Evolutionary conservation across 2,329 filamentous ascomycete genomes (phyloP).

Genomic region (Ophioceras dolichostomum): DNA sequence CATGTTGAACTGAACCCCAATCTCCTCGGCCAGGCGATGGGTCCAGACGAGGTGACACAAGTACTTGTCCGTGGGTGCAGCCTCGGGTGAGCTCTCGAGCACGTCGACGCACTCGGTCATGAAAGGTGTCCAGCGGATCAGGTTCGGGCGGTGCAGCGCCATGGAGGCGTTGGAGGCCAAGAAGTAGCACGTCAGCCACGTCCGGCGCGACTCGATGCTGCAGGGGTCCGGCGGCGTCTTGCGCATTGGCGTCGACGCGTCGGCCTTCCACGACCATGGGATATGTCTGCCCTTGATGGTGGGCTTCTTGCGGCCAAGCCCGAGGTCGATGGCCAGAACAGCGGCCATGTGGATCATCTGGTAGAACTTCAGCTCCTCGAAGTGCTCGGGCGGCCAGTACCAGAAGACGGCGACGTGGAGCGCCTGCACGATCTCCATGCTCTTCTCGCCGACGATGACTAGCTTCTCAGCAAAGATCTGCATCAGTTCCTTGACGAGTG

Average conservation of each 20-base stretch:
- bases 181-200: slow-evolving; percentile 49
- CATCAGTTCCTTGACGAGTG: slow-evolving; percentile 57
- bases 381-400: slow-evolving; percentile 74
- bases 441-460: slow-evolving; percentile 67
- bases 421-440: slow-evolving; percentile 70
- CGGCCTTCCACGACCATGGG: slow-evolving; percentile 9
- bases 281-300: slow-evolving; percentile 18
- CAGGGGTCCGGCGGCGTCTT: slow-evolving; percentile 35
- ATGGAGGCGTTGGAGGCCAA: slow-evolving; percentile 47
- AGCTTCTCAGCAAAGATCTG: slow-evolving; percentile 62
- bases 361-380: slow-evolving; percentile 83
- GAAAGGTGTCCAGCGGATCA: slow-evolving; percentile 48
- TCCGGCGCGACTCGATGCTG: slow-evolving; percentile 40
- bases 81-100: slow-evolving; percentile 39
- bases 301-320: slow-evolving; percentile 41
- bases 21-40: slow-evolving; percentile 54
- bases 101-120: slow-evolving; percentile 47
- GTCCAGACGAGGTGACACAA: slow-evolving; percentile 48
- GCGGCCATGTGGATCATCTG: slow-evolving; percentile 72
- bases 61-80: slow-evolving; percentile 41
- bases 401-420: slow-evolving; percentile 66
- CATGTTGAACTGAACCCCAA: slow-evolving; percentile 52
- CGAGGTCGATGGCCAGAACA: slow-evolving; percentile 74
- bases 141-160: slow-evolving; percentile 46
- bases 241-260: slow-evolving; percentile 17